Percentiles rank a stretch among this genome's conserved stretches.
phyloP scores from a whole-genome alignment of 805 yeast species.

The Cyberlindnera galapagoensis region DNA sequence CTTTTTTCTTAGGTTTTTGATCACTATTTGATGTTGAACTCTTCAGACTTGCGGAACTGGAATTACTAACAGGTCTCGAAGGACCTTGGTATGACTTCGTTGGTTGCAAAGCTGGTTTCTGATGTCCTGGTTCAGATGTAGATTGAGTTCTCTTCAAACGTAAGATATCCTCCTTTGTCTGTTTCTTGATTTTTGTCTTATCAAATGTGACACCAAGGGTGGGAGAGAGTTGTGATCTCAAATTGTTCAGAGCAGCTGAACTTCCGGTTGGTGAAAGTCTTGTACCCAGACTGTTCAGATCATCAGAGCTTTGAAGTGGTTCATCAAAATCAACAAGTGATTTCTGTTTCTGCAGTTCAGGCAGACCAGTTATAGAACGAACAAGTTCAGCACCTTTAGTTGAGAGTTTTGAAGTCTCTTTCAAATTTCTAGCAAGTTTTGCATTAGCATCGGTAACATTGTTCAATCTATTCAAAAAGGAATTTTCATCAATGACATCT shows the following conservation, averaged over 20 bases:
- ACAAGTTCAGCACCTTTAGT: conserved; percentile 33
- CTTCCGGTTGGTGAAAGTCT: neutral
- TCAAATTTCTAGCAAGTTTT: conserved; percentile 16
- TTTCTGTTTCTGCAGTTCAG: conserved; percentile 15
- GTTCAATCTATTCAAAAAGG: conserved; percentile 10
- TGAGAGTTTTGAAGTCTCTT: conserved; percentile 28
- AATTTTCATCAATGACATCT: neutral
- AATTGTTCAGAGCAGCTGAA: neutral
- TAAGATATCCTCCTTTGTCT: neutral
- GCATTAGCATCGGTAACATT: conserved; percentile 20
- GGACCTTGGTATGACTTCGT: conserved; percentile 11
- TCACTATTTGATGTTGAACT: no score
- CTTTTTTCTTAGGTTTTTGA: no score
- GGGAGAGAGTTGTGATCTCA: conserved; percentile 6
- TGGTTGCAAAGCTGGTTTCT: conserved; percentile 8
- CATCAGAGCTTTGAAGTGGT: neutral
- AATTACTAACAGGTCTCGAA: conserved; percentile 11
- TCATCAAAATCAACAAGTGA: conserved; percentile 24
- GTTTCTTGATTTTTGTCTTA: neutral
- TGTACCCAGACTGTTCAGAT: no score
- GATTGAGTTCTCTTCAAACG: no score
- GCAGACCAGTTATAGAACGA: conserved; percentile 35
- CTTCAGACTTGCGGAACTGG: conserved; percentile 5
- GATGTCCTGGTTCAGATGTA: no score
- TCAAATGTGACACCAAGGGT: neutral